Evolutionary conservation across 2,329 filamentous ascomycete species (phyloP).

Genomic region (Metarhizium brunneum): DNA sequence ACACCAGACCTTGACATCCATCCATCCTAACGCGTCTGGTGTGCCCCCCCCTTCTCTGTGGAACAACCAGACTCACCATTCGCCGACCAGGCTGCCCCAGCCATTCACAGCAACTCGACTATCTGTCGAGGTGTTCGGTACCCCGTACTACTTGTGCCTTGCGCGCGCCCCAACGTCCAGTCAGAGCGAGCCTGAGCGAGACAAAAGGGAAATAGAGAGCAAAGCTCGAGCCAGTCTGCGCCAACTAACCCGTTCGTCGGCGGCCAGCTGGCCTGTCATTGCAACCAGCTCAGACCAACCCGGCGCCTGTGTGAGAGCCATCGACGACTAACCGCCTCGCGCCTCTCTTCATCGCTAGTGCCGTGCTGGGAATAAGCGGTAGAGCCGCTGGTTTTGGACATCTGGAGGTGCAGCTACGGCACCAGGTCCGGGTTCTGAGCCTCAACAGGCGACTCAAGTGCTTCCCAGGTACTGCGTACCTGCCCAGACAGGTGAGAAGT

Average conservation of each 20-base stretch:
- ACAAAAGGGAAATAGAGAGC: neutral
- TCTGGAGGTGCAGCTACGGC: too few relatives aligned
- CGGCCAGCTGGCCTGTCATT: constrained; percentile 3
- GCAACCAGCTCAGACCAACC: constrained; percentile 2
- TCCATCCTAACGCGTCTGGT: too few relatives aligned
- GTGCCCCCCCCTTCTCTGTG: neutral
- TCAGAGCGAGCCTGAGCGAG: constrained; percentile 1
- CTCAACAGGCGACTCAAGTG: too few relatives aligned
- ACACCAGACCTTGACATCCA: too few relatives aligned
- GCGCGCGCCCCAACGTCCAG: constrained; percentile 8
- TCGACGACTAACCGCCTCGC: neutral
- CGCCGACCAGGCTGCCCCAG: constrained; percentile 8
- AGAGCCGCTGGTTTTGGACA: neutral
- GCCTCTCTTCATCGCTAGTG: neutral
- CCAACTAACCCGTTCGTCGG: neutral
- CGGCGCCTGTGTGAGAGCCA: neutral
- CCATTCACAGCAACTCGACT: constrained; percentile 14
- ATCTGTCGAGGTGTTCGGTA: constrained; percentile 6
- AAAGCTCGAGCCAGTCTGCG: constrained; percentile 6
- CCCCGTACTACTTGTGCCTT: neutral
- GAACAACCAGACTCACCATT: constrained; percentile 14
- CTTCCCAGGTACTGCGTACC: too few relatives aligned
- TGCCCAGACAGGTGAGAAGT: too few relatives aligned
- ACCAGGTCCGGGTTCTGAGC: too few relatives aligned
- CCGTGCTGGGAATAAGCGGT: neutral